Evolutionary conservation across 202 grass and related monocot species (phyloP), one percentile per base, ranked within the genome.

Genomic region (Sporobolus alterniflorus): DNA sequence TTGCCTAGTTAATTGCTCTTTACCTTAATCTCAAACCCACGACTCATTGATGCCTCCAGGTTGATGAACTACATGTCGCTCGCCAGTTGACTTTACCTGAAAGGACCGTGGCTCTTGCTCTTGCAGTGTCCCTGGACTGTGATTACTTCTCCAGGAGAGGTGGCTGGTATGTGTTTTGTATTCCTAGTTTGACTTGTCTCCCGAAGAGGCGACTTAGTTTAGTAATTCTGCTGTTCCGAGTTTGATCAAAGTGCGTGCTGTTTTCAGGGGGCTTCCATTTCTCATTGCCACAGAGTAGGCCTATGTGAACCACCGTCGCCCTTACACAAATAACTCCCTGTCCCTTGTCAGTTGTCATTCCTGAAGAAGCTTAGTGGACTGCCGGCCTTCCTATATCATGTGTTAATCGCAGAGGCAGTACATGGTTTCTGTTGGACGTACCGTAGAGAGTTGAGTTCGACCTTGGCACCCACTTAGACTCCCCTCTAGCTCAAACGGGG

Each of bases 101-200:
- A 94, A 94, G 96, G 87, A 85, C 93, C 0, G 87, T 98, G 15
- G 90, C 93, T 63, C 75, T 98, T 89, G 93, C 96, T 57, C 91
- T 98, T 50, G 96, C 96, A 3, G 49, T 96, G 21, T 98, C 96
- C 57, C 76, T 94, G 76, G 96, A 96, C 71, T 83, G 65, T 21
- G 96, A 98, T 55, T 98, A 96, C 83, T 98, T 98, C 70, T 98
- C 96, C 24, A 85, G 89, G 69, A 90, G 85, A 81, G 82, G 93
- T 63, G 93, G 96, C 83, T 96, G 93, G 96, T 96, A 89, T 44
- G 91, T 50, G 68, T 73, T 16, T 74, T 36, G 31, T 44, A 30
- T 44, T 83, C 64, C 41, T 57, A 42, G 15, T 30, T 55, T 82
- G 61, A 24, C 18, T 30, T 83, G 22, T 83, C 21, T 56, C 67